These are phyloP conservation scores for Phytopythium litorale DNA, from an alignment of 352 stramenopile species.

Conservation along the genomic window DNA sequence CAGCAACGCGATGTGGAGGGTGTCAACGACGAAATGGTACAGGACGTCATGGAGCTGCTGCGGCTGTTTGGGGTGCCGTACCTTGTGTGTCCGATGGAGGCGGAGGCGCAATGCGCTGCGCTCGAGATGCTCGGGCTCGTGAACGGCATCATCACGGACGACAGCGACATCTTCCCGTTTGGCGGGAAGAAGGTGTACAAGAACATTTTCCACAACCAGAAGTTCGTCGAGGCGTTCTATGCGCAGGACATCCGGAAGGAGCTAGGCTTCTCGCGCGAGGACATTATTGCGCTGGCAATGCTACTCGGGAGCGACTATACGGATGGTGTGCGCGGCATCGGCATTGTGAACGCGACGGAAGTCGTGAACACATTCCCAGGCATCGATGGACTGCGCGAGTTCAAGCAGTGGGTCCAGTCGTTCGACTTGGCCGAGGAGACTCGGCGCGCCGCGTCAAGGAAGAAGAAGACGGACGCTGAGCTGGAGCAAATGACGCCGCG, in stretches of 20 bases:
- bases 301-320: constrained; percentile 97
- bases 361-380: constrained; percentile 77
- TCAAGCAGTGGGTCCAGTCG: constrained; percentile 65
- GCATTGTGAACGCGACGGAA: constrained; percentile 81
- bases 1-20: constrained; percentile 90
- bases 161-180: constrained; percentile 95
- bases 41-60: constrained; percentile 96
- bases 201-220: constrained; percentile 99
- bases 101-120: constrained; percentile 97
- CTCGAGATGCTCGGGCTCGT: constrained; percentile 96
- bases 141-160: constrained; percentile 98
- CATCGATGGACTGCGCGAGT: constrained; percentile 85
- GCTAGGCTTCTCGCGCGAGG: constrained; percentile 89
- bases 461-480: constrained; percentile 53
- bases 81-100: constrained; percentile 98
- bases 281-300: constrained; percentile 90
- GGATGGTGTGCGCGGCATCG: constrained; percentile 73
- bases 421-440: constrained; percentile 64
- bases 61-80: constrained; percentile 98
- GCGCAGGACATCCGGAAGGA: constrained; percentile 91
- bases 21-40: constrained; percentile 97
- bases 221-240: constrained; percentile 98
- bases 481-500: constrained; percentile 40
- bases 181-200: constrained; percentile 95
- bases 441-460: constrained; percentile 31